These are phyloP conservation scores for Rhizopogon sp. DNA, from an alignment of 768 basidiomycete species.

Conservation along the genomic window DNA sequence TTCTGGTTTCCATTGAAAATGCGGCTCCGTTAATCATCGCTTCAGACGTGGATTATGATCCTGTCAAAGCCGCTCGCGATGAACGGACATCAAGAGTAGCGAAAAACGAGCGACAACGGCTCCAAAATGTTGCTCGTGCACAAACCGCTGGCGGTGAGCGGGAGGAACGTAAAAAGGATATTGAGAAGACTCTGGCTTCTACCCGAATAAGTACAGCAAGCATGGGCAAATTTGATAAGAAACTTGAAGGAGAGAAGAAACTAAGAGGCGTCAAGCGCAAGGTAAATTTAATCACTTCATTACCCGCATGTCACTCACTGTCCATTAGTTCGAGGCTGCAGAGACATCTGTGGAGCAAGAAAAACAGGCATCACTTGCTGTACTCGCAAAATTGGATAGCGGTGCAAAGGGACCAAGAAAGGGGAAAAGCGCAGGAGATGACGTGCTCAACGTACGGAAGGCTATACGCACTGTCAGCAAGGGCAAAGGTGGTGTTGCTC, in stretches of 20 bases:
- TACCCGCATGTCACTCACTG: slow-evolving; percentile 1
- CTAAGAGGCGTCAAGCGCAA: slow-evolving; percentile 87
- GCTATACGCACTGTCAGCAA: slow-evolving; percentile 76
- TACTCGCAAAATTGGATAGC: slow-evolving; percentile 76
- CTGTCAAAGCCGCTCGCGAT: slow-evolving; percentile 66
- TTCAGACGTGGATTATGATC: slow-evolving; percentile 76
- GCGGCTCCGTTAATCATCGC: not conserved
- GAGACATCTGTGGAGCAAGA: slow-evolving; percentile 64
- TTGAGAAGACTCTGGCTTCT: slow-evolving; percentile 72
- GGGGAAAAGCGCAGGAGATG: slow-evolving; percentile 37
- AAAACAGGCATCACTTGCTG: slow-evolving; percentile 63
- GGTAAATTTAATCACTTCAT: slow-evolving; percentile 36
- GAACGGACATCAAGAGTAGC: slow-evolving; percentile 75
- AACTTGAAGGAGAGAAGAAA: slow-evolving; percentile 89
- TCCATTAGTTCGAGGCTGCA: slow-evolving; percentile 73
- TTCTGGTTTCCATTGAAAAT: not conserved
- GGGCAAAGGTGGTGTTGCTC: slow-evolving; percentile 57
- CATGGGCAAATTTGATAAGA: slow-evolving; percentile 91
- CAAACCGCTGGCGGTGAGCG: slow-evolving; percentile 31
- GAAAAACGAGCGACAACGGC: slow-evolving; percentile 79
- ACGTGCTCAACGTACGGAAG: slow-evolving; percentile 81
- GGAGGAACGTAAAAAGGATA: slow-evolving; percentile 58
- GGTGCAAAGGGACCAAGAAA: slow-evolving; percentile 50
- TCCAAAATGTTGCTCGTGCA: slow-evolving; percentile 67
- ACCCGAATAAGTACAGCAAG: slow-evolving; percentile 86